A percentile compares a stretch with the other conserved stretches of the same genome.
Conservation (phyloP, 2,329 filamentous ascomycete genomes). For the Sporothrix luriei region DNA sequence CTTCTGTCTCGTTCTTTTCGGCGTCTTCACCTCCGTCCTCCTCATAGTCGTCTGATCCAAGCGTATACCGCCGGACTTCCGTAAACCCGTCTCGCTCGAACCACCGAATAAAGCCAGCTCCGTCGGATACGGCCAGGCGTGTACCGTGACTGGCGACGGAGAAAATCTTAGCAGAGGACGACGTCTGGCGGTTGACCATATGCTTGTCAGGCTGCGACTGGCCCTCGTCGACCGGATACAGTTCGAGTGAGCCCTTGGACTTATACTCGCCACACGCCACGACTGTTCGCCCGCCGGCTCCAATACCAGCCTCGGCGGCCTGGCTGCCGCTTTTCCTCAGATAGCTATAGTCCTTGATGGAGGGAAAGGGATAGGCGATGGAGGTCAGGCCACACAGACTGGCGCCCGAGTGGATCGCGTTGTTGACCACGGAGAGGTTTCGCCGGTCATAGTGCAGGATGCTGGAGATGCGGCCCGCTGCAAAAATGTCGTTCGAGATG, state of each 20-base stretch:
- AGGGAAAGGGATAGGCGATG: slow-evolving; percentile 68
- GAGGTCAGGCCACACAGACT: slow-evolving; percentile 72
- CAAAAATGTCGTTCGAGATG: slow-evolving; percentile 77
- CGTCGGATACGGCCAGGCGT: slow-evolving; percentile 79
- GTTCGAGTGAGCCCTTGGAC: slow-evolving; percentile 82
- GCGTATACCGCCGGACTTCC: slow-evolving; percentile 57
- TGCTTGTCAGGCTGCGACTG: slow-evolving; percentile 39
- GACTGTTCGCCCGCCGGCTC: slow-evolving; percentile 61
- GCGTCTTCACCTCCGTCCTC: slow-evolving; percentile 50
- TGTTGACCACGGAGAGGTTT: slow-evolving; percentile 75
- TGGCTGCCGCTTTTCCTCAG: neutral
- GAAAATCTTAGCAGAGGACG: slow-evolving; percentile 76
- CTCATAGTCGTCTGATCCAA: slow-evolving; percentile 45
- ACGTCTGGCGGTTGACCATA: slow-evolving; percentile 81
- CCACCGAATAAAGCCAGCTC: slow-evolving; percentile 84
- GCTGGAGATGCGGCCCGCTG: slow-evolving; percentile 84
- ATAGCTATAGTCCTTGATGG: slow-evolving; percentile 56
- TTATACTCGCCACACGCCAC: slow-evolving; percentile 90
- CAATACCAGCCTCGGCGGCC: neutral
- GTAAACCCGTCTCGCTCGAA: slow-evolving; percentile 79
- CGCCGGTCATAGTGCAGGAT: slow-evolving; percentile 88
- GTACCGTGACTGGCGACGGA: slow-evolving; percentile 81
- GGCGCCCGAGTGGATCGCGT: slow-evolving; percentile 81
- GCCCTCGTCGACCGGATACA: slow-evolving; percentile 65
- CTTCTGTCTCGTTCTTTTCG: neutral